A percentile compares a stretch with the other conserved stretches of the same genome.
Evolutionary conservation across 169 alveolate species (phyloP).

Genomic region (Plasmodium gaboni): DNA sequence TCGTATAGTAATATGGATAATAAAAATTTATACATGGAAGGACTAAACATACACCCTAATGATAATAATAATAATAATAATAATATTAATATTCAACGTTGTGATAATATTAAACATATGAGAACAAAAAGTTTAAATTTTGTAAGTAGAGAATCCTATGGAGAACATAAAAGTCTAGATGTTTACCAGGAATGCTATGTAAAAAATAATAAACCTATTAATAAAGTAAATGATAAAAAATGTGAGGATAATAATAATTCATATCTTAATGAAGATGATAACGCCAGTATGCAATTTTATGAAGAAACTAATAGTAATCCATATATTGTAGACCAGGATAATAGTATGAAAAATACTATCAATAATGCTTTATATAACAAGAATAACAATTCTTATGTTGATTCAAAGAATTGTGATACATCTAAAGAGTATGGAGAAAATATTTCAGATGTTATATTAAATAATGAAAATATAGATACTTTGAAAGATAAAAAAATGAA

Average conservation of each 20-base stretch:
- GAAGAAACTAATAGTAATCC: too few species aligned
- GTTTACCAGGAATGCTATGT: slow-evolving; percentile 37
- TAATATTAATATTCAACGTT: background rate
- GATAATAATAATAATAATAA: background rate
- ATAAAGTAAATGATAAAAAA: slow-evolving; percentile 2
- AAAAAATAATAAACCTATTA: background rate
- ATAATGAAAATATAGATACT: too few species aligned
- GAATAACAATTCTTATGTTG: background rate
- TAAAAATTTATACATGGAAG: background rate
- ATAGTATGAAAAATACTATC: background rate
- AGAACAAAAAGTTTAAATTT: slow-evolving; percentile 24
- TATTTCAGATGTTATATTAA: too few species aligned
- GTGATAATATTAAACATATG: background rate
- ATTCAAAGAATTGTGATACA: too few species aligned
- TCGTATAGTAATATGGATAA: too few species aligned
- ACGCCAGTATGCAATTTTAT: too few species aligned
- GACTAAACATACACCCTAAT: background rate
- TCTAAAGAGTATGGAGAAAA: too few species aligned
- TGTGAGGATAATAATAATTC: background rate
- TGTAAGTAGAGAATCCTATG: background rate
- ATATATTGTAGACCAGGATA: background rate
- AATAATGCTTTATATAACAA: background rate
- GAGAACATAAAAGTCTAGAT: background rate
- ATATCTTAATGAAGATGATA: too few species aligned
- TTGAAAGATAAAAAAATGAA: too few species aligned